Evolutionary conservation across 1,284 basidiomycete species (phyloP).

Genomic region (Ustilago shanxiensis): DNA sequence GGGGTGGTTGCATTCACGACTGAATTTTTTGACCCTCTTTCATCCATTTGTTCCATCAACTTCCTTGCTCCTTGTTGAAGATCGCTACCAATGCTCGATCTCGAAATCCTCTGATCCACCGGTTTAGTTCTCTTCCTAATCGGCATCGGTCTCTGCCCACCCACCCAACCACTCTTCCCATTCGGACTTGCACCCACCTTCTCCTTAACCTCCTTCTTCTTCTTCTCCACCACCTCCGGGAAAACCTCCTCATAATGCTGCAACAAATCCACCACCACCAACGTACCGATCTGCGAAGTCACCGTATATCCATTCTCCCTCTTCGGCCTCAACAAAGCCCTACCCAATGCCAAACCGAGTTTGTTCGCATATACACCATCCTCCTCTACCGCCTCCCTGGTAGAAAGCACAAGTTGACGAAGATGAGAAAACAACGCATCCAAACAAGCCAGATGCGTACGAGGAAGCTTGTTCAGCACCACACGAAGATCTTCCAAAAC

Average conservation of each 20-base stretch:
- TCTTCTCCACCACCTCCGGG: constrained; percentile 83
- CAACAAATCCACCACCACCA: constrained; percentile 81
- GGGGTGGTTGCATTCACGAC: not conserved
- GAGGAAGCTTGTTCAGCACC: constrained; percentile 81
- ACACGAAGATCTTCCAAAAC: constrained; percentile 77
- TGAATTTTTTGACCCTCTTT: constrained; percentile 13
- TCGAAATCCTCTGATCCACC: constrained; percentile 78
- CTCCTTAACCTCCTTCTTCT: constrained; percentile 77
- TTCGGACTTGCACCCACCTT: constrained; percentile 9
- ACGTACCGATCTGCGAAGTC: constrained; percentile 80
- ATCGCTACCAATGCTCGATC: constrained; percentile 50
- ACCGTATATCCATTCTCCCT: constrained; percentile 85
- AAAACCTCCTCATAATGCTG: constrained; percentile 81
- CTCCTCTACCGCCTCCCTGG: constrained; percentile 73
- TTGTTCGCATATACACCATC: constrained; percentile 86
- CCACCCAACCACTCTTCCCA: constrained; percentile 1
- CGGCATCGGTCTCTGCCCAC: constrained; percentile 76
- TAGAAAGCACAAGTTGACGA: constrained; percentile 78
- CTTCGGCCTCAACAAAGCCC: constrained; percentile 86
- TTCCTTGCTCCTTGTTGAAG: constrained; percentile 43
- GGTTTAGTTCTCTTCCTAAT: constrained; percentile 86
- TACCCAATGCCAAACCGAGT: constrained; percentile 84
- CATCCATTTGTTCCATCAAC: constrained; percentile 52
- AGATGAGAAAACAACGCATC: constrained; percentile 84
- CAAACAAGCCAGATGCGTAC: constrained; percentile 84